Conservation (phyloP, 2,329 filamentous ascomycete species). For the Venturia pyrina region DNA sequence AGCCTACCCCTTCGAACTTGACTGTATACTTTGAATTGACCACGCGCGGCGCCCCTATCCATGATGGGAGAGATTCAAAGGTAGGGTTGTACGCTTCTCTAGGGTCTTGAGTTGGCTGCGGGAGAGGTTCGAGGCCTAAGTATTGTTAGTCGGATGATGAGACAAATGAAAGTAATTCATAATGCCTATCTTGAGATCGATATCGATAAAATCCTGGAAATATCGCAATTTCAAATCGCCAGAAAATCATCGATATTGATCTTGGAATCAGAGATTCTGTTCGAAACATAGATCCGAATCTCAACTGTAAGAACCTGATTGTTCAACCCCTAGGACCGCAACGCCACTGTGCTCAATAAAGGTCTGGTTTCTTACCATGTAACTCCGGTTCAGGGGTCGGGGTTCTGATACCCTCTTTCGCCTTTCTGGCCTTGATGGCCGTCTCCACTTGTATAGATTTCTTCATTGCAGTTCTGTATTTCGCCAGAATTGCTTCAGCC, state of each 20-base stretch:
- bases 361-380: slow-evolving; percentile 34
- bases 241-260: background rate
- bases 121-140: slow-evolving; percentile 65
- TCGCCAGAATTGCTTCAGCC: slow-evolving; percentile 27
- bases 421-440: slow-evolving; percentile 15
- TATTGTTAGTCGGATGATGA: background rate
- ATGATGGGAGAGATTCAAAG: slow-evolving; percentile 71
- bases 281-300: background rate
- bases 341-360: background rate
- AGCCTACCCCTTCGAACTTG: slow-evolving; percentile 55
- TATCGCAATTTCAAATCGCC: background rate
- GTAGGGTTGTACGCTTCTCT: slow-evolving; percentile 49
- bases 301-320: background rate
- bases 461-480: slow-evolving; percentile 26
- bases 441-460: slow-evolving; percentile 23
- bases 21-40: slow-evolving; percentile 50
- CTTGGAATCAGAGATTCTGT: background rate
- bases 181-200: background rate
- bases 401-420: slow-evolving; percentile 16
- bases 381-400: slow-evolving; percentile 31
- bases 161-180: background rate
- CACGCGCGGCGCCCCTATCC: slow-evolving; percentile 68
- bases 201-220: background rate
- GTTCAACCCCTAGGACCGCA: background rate
- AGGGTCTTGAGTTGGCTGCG: slow-evolving; percentile 59